Percentiles rank a stretch among this genome's conserved stretches.
Conservation (phyloP, 2,329 filamentous ascomycete species). For the Diaporthe caulivora region DNA sequence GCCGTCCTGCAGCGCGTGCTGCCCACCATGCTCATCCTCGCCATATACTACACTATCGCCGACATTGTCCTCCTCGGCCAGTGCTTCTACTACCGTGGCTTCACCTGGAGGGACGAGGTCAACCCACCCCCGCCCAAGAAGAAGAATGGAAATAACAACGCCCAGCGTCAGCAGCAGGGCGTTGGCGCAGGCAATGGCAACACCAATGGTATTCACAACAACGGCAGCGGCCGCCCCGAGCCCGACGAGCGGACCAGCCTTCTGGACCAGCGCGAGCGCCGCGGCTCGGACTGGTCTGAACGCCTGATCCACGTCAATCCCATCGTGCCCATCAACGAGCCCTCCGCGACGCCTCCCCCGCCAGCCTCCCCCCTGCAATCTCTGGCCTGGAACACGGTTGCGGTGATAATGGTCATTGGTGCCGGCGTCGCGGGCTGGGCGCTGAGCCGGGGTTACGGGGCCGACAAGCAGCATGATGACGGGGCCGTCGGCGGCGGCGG, state of each 20-base stretch:
- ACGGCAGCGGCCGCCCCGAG: slow-evolving; percentile 45
- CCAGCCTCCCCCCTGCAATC: slow-evolving; percentile 67
- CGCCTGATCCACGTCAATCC: slow-evolving; percentile 78
- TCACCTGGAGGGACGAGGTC: slow-evolving; percentile 72
- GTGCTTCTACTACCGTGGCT: slow-evolving; percentile 96
- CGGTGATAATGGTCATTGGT: slow-evolving; percentile 83
- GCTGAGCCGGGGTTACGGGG: slow-evolving; percentile 67
- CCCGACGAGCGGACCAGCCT: slow-evolving; percentile 67
- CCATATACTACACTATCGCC: slow-evolving; percentile 91
- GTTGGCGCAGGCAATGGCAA: slow-evolving; percentile 17
- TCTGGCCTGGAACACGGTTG: slow-evolving; percentile 78
- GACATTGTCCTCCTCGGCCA: slow-evolving; percentile 90
- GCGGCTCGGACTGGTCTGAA: slow-evolving; percentile 69
- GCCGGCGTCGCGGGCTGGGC: slow-evolving; percentile 91
- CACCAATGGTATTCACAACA: slow-evolving; percentile 25
- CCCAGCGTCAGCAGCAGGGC: slow-evolving; percentile 24
- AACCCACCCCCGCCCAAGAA: slow-evolving; percentile 56
- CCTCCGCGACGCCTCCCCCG: slow-evolving; percentile 55
- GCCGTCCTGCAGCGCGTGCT: slow-evolving; percentile 90
- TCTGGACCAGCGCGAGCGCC: slow-evolving; percentile 59
- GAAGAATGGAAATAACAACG: slow-evolving; percentile 42
- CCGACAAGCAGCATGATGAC: slow-evolving; percentile 57
- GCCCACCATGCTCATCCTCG: slow-evolving; percentile 96
- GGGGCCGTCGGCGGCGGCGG: slow-evolving; percentile 47
- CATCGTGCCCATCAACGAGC: slow-evolving; percentile 79